phyloP scores from a whole-genome alignment of 2,329 filamentous ascomycete genomes.

The Arthrobotrys sinensis region DNA sequence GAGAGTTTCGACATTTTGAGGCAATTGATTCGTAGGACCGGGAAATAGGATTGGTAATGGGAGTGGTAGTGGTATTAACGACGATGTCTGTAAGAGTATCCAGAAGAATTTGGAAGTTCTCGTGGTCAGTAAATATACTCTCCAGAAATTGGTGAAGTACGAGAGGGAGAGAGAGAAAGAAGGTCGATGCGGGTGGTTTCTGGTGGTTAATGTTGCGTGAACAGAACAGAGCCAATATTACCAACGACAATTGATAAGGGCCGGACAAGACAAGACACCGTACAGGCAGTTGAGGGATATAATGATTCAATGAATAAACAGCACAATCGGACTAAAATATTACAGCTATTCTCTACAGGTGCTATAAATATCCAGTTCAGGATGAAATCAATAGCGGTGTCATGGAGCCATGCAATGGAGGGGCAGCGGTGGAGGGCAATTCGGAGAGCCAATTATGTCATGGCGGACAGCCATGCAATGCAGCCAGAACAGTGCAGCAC shows the following conservation, averaged over 20 bases:
- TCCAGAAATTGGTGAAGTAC: background rate
- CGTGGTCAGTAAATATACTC: slow-evolving; percentile 1
- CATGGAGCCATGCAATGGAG: too few relatives aligned
- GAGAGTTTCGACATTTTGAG: slow-evolving; percentile 59
- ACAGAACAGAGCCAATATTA: background rate
- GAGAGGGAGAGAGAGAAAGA: slow-evolving; percentile 2
- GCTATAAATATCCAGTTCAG: background rate
- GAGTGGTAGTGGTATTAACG: slow-evolving; percentile 7
- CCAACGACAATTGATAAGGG: background rate
- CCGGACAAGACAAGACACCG: slow-evolving; percentile 9
- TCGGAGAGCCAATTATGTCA: slow-evolving; percentile 31
- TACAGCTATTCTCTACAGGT: background rate
- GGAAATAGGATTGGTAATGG: slow-evolving; percentile 12
- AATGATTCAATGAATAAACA: background rate
- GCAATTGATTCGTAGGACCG: slow-evolving; percentile 20
- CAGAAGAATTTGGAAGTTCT: background rate
- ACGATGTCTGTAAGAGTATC: background rate
- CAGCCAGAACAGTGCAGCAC: too few relatives aligned
- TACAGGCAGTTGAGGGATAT: slow-evolving; percentile 32
- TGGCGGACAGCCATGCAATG: slow-evolving; percentile 24
- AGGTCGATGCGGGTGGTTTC: slow-evolving; percentile 26
- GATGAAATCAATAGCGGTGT: background rate
- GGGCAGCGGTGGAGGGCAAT: slow-evolving; percentile 10
- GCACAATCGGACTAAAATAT: background rate
- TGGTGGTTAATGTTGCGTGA: slow-evolving; percentile 1